These are phyloP conservation scores for Kazachstania psychrophila DNA, from an alignment of 805 yeast genomes.

Conservation along the genomic window DNA sequence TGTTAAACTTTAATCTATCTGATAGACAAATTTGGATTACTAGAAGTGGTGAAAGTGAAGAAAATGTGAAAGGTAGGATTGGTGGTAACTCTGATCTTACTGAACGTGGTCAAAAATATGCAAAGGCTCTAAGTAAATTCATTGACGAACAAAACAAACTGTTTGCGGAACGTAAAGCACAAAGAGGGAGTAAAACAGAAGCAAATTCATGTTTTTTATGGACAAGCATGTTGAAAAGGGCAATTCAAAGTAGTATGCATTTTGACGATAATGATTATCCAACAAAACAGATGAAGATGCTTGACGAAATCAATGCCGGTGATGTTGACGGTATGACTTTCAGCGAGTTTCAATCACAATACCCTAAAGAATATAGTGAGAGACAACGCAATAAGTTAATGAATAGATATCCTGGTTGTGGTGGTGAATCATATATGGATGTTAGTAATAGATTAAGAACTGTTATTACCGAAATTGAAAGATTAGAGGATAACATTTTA, in stretches of 20 bases:
- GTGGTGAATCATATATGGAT: conserved; percentile 92
- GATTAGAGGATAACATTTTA: conserved; percentile 79
- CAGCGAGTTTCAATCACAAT: conserved; percentile 60
- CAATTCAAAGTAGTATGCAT: conserved; percentile 65
- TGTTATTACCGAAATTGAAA: conserved; percentile 82
- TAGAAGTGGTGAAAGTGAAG: conserved; percentile 87
- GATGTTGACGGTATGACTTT: conserved; percentile 88
- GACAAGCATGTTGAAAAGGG: conserved; percentile 78
- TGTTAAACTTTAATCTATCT: conserved; percentile 77
- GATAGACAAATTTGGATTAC: conserved; percentile 93
- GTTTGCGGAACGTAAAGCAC: conserved; percentile 37
- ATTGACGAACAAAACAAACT: conserved; percentile 49
- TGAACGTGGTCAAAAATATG: conserved; percentile 64
- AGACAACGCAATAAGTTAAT: conserved; percentile 69
- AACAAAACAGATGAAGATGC: conserved; percentile 82
- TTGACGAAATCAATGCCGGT: conserved; percentile 91
- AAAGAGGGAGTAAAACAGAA: conserved; percentile 17
- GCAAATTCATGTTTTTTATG: conserved; percentile 72
- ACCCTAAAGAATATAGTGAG: conserved; percentile 71
- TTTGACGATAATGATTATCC: conserved; percentile 70
- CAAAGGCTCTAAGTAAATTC: conserved; percentile 64
- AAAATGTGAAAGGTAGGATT: conserved; percentile 73
- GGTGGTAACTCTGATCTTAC: conserved; percentile 89
- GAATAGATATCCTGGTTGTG: conserved; percentile 92
- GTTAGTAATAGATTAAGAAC: conserved; percentile 86